phyloP scores from a whole-genome alignment of 805 yeast genomes.

The Millerozyma miso region DNA sequence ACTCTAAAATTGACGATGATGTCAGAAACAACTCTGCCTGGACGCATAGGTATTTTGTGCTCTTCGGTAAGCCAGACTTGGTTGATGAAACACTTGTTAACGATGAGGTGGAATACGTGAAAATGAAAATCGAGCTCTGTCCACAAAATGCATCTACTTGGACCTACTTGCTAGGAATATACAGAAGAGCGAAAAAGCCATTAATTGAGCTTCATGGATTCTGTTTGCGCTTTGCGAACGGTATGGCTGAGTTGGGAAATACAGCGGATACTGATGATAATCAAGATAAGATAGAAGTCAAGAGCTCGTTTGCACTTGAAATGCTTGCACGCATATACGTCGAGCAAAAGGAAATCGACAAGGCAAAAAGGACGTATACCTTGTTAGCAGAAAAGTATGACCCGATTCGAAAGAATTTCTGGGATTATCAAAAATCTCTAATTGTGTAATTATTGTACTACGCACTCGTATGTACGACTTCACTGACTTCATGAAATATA shows the following conservation, averaged over 20 bases:
- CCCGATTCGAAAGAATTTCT: constrained; percentile 58
- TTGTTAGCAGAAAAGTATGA: constrained; percentile 53
- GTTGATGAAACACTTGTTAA: constrained; percentile 17
- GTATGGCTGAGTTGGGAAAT: constrained; percentile 16
- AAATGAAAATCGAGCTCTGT: constrained; percentile 46
- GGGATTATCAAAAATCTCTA: constrained; percentile 45
- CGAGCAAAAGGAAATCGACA: constrained; percentile 18
- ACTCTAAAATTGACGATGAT: constrained; percentile 51
- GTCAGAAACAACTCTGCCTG: constrained; percentile 90
- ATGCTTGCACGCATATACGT: constrained; percentile 49
- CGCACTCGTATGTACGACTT: neutral
- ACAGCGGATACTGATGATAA: constrained; percentile 15
- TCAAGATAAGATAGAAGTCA: constrained; percentile 13
- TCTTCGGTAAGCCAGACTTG: constrained; percentile 19
- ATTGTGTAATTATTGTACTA: neutral
- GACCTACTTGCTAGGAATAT: constrained; percentile 73
- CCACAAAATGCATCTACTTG: constrained; percentile 85
- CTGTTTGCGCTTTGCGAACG: constrained; percentile 38
- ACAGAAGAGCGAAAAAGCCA: constrained; percentile 19
- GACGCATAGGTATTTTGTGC: constrained; percentile 74
- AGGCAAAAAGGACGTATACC: constrained; percentile 44
- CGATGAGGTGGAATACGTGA: constrained; percentile 53
- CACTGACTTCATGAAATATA: neutral
- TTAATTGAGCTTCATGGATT: constrained; percentile 42
- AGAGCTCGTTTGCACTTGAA: constrained; percentile 64